A percentile compares a stretch with the other conserved stretches of the same genome.
phyloP scores from a whole-genome alignment of 768 basidiomycete species.

The Megacollybia marginata region DNA sequence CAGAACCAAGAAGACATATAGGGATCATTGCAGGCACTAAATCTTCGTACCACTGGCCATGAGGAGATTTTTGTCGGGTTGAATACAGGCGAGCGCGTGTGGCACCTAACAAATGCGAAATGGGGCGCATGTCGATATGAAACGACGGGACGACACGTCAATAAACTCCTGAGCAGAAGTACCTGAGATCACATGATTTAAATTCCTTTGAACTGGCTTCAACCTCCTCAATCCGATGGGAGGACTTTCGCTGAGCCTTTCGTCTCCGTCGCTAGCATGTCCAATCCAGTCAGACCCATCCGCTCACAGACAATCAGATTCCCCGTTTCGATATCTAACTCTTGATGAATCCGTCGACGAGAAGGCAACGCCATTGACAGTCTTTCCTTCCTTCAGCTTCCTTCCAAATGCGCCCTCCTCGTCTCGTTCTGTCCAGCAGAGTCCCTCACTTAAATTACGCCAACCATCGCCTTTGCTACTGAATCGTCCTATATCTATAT shows the following conservation, averaged over 20 bases:
- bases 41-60: slow-evolving; percentile 62
- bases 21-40: slow-evolving; percentile 75
- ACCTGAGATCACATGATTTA: too few relatives aligned
- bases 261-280: slow-evolving; percentile 11
- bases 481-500: background rate
- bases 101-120: too few relatives aligned
- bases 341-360: background rate
- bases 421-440: background rate
- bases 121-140: too few relatives aligned
- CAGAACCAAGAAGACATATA: slow-evolving; percentile 69
- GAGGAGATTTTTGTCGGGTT: slow-evolving; percentile 28
- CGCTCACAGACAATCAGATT: slow-evolving; percentile 1
- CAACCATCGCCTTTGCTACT: background rate
- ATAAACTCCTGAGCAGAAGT: too few relatives aligned
- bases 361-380: background rate
- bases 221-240: background rate
- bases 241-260: background rate
- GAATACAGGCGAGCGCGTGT: background rate
- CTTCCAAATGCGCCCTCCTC: background rate
- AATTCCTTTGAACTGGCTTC: slow-evolving; percentile 2
- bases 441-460: background rate
- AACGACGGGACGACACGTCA: too few relatives aligned
- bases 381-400: background rate
- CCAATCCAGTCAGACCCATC: background rate
- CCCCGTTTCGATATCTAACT: slow-evolving; percentile 6